Base-by-base conservation (phyloP, 345 rosid species). In the Hirschfeldia incana region DNA sequence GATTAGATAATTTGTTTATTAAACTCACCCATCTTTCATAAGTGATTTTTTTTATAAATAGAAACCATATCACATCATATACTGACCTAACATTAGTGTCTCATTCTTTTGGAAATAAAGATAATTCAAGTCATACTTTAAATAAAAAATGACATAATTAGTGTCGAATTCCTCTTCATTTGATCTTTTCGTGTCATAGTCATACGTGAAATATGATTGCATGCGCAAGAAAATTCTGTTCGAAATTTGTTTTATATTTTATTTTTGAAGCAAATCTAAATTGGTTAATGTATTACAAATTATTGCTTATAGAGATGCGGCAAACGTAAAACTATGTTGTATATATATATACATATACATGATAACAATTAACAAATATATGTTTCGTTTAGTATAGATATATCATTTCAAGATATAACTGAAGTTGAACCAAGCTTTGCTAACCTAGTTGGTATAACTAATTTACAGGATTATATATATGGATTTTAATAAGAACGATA, bases 401-500 rank as follows among this genome's bases (percentile, higher is more conserved):
- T 34, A 34, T 34, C 59, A 55, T 32, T 72, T 28, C 21, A 46
- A 33, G 28, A 46, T 79, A 73, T 28, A 61, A 68, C 15, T 51
- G 46, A 61, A 61, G 60, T 8, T 67, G 39, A 73, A 67, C 46
- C 44, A 39, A 39, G 11, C 44, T 39, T 39, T 28, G 51, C 65
- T 28, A 74, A 74, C 34, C 36, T 49, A 58, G 78, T 73, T 49
- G 46, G 78, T 74, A 68, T 28, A 79, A 73, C 82, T 34, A 73
- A 62, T 51, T 78, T 79, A 46, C 82, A 8, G n/a, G 34, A n/a
- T 27, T 77, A 32, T 67, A 32, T 30, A 29, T 29, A 26, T 68
- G 49, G 46, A 67, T 67, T 61, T 67, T 57, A 55, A 44, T 58
- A 60, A 58, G 26, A 59, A 58, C 27, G 33, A 44, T 59, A 29